Evolutionary conservation across 495 filamentous ascomycete species (phyloP).

Genomic region (Aspergillus wentii): DNA sequence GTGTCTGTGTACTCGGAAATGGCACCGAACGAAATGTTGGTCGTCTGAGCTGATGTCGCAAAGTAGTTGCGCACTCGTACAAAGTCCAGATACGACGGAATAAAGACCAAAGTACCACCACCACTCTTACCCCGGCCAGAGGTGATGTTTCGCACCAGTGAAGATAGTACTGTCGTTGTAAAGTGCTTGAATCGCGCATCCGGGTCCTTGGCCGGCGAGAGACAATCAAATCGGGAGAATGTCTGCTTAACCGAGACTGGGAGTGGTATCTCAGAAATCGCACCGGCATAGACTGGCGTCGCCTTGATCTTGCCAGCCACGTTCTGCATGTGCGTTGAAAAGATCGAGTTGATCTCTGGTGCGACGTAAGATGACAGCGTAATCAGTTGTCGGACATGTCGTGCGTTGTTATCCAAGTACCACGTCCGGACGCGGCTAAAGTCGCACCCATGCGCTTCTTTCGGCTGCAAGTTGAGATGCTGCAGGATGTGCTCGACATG

Average conservation of each 20-base stretch:
- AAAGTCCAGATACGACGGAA: slow-evolving; percentile 91
- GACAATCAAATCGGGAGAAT: slow-evolving; percentile 80
- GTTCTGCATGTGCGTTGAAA: slow-evolving; percentile 73
- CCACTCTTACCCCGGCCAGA: slow-evolving; percentile 33
- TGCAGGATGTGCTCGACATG: slow-evolving; percentile 86
- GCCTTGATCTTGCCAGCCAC: slow-evolving; percentile 70
- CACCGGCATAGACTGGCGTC: slow-evolving; percentile 59
- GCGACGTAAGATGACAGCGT: slow-evolving; percentile 78
- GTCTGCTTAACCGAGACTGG: slow-evolving; percentile 73
- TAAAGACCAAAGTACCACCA: slow-evolving; percentile 72
- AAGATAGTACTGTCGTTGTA: slow-evolving; percentile 69
- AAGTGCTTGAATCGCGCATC: slow-evolving; percentile 93
- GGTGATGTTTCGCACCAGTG: slow-evolving; percentile 54
- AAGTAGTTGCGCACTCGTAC: slow-evolving; percentile 89
- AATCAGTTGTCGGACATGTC: slow-evolving; percentile 77
- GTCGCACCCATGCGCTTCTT: slow-evolving; percentile 88
- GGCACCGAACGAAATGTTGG: slow-evolving; percentile 70
- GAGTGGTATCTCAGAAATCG: slow-evolving; percentile 59
- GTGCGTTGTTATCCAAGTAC: slow-evolving; percentile 85
- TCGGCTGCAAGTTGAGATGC: slow-evolving; percentile 87
- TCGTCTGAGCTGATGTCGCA: slow-evolving; percentile 62
- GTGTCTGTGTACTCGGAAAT: slow-evolving; percentile 83
- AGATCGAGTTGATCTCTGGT: slow-evolving; percentile 79
- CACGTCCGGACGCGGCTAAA: slow-evolving; percentile 85
- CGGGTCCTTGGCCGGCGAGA: slow-evolving; percentile 65